Evolutionary conservation across 345 rosid species (phyloP), one percentile per base, ranked within the genome.

Genomic region (Toxicodendron radicans): DNA sequence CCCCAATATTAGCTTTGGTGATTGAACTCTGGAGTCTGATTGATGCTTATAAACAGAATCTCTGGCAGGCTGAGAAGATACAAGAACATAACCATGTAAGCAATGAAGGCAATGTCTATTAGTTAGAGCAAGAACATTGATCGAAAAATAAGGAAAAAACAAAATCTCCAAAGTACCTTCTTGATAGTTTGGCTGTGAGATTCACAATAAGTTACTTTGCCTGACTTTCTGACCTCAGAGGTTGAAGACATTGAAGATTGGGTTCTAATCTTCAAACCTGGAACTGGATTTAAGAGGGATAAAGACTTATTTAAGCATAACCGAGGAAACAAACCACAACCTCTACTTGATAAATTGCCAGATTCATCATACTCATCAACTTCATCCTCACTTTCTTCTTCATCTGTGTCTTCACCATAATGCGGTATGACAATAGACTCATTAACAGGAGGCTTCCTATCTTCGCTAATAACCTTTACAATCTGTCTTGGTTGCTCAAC

Each of bases 271-370:
- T 88, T 92, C 75, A 91, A 64, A 32, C 83, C 90, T 13, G 89
- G 90, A 21, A 90, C 77, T 53, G 94, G 89, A 70, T 87, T 91
- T 53, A 91, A 76, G 74, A 90, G 85, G 56, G 77, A 53, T 52
- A 86, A 17, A 49, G 97, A 84, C 64, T 83, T 91, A 81, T 85
- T 88, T 51, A 90, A 79, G 82, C 95, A 89, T 48, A 91, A 73
- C 16, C 84, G 88, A 72, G 96, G 95, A 74, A 94, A 72, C 72
- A 92, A 79, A 16, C 97, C 93, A 76, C 98, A 93, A 54, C 85
- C 95, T 83, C 87, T 90, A 58, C 84, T 85, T 33, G 89, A 75
- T 78, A 86, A 61, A 64, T 78, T 81, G 11, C 79, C 77, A 27
- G 80, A 78, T 67, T 78, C 73, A 23, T 83, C 78, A 65, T 69